Evolutionary conservation across 192 early-diverging fungal species (phyloP).

Genomic region (Ambispora gerdemannii): DNA sequence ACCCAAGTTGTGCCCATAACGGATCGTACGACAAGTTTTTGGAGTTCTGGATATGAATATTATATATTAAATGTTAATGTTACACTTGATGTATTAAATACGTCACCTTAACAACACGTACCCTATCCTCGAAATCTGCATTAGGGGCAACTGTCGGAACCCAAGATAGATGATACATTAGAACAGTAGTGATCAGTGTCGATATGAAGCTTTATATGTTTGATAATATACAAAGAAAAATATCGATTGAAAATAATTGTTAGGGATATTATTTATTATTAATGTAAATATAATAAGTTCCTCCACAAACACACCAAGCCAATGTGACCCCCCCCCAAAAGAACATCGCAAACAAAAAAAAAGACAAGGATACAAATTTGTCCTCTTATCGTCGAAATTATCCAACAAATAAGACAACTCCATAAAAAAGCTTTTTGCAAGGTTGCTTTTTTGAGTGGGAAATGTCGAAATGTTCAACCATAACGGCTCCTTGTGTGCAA

Average conservation of each 20-base stretch:
- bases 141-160: slow-evolving; percentile 52
- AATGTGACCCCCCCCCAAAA: not conserved
- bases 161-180: slow-evolving; percentile 55
- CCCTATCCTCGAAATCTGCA: slow-evolving; percentile 37
- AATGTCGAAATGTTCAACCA: slow-evolving; percentile 50
- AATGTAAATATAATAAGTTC: too few relatives aligned
- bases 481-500: slow-evolving; percentile 47
- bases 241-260: not conserved
- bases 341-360: not conserved
- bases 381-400: slow-evolving; percentile 32
- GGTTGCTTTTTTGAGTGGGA: slow-evolving; percentile 34
- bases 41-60: too few relatives aligned
- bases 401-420: slow-evolving; percentile 38
- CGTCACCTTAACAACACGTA: slow-evolving; percentile 34
- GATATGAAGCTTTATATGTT: slow-evolving; percentile 42
- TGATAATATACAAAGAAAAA: not conserved
- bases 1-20: slow-evolving; percentile 57
- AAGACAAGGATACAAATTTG: slow-evolving; percentile 37
- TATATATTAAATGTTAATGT: too few relatives aligned
- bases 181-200: slow-evolving; percentile 47
- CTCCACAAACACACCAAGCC: too few relatives aligned
- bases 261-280: too few relatives aligned
- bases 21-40: slow-evolving; percentile 50
- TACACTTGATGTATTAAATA: too few relatives aligned
- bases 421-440: slow-evolving; percentile 34